Conservation (phyloP, 2,329 filamentous ascomycete genomes). For the Teratosphaeria destructans region DNA sequence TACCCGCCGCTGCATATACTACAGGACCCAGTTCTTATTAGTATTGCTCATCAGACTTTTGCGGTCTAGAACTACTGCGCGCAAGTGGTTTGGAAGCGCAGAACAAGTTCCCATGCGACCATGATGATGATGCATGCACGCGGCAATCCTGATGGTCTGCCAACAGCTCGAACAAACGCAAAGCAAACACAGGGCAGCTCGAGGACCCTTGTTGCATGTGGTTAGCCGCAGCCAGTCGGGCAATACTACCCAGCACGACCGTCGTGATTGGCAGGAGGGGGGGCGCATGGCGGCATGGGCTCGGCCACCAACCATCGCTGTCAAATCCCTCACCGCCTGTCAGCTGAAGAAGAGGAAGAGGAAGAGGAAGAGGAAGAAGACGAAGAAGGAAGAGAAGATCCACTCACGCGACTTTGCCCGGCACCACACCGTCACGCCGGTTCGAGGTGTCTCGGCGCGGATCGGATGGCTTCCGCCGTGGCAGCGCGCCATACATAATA, state of each 20-base stretch:
- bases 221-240: background rate
- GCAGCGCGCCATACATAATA: background rate
- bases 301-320: slow-evolving; percentile 1
- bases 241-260: background rate
- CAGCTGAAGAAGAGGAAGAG: too few species aligned
- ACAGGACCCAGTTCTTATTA: background rate
- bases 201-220: background rate
- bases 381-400: background rate
- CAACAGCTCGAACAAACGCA: background rate
- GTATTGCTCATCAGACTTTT: background rate
- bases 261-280: background rate
- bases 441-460: slow-evolving; percentile 2
- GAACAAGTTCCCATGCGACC: background rate
- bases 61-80: background rate
- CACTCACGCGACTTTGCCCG: slow-evolving; percentile 2
- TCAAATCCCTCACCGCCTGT: slow-evolving; percentile 5
- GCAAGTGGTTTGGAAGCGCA: background rate
- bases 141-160: slow-evolving; percentile 1
- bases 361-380: too few species aligned
- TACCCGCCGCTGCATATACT: background rate
- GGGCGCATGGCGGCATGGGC: background rate
- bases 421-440: background rate
- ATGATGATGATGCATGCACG: slow-evolving; percentile 1
- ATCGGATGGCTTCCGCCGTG: background rate
- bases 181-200: background rate